A percentile compares a stretch with the other conserved stretches of the same genome.
Evolutionary conservation across 371 early-diverging fungal species (phyloP).

Genomic region (Syncephalis plumigaleata): DNA sequence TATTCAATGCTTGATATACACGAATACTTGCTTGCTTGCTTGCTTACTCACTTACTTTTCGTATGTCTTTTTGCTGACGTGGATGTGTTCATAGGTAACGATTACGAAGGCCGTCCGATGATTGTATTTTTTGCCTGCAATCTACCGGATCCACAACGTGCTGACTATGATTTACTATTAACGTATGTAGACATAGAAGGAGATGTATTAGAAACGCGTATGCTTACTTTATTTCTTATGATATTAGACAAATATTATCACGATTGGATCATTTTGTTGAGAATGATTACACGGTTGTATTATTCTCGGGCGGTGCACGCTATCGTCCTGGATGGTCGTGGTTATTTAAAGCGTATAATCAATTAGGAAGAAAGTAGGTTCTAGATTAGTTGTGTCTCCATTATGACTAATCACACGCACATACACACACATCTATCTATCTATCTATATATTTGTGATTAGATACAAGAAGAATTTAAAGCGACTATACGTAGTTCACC

Average conservation of each 20-base stretch:
- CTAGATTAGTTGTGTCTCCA: background rate
- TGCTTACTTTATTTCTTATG: background rate
- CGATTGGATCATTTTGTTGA: constrained; percentile 55
- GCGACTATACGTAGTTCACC: constrained; percentile 75
- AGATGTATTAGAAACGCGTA: constrained; percentile 8
- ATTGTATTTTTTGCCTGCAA: constrained; percentile 63
- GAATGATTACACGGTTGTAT: constrained; percentile 65
- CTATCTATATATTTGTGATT: background rate
- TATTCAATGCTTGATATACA: no score
- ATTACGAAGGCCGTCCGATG: constrained; percentile 64
- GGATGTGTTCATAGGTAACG: constrained; percentile 36
- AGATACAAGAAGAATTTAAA: constrained; percentile 90
- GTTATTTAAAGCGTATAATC: constrained; percentile 66
- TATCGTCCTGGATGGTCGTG: constrained; percentile 70
- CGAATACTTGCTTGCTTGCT: no score
- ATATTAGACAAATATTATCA: background rate
- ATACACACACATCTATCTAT: no score
- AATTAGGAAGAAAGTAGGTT: constrained; percentile 48
- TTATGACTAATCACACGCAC: background rate
- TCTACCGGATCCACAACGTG: constrained; percentile 52
- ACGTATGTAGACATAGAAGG: constrained; percentile 27
- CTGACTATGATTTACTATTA: constrained; percentile 65
- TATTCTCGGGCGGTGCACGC: constrained; percentile 67
- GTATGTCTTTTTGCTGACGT: no score
- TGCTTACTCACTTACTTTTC: no score